Evolutionary conservation across 2,329 filamentous ascomycete species (phyloP).

Genomic region (Arthroderma uncinatum): DNA sequence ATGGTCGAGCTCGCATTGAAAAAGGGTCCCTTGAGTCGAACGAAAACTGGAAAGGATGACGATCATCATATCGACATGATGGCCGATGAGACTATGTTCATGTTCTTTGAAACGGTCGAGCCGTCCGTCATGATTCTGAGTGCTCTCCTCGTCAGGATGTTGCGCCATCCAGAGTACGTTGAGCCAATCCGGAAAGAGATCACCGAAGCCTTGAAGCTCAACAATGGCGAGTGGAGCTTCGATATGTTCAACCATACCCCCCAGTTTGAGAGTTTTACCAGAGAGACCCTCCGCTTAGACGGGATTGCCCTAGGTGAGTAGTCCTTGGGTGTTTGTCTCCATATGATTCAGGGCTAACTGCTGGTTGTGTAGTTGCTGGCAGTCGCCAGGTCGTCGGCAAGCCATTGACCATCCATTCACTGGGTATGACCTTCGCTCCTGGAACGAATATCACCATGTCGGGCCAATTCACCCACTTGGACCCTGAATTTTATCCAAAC

Average conservation of each 20-base stretch:
- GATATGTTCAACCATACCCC: neutral
- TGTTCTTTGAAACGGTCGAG: constrained; percentile 1
- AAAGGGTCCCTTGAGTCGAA: neutral
- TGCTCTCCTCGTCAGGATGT: neutral
- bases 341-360: neutral
- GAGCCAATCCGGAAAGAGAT: neutral
- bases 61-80: constrained; percentile 2
- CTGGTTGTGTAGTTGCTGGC: neutral
- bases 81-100: constrained; percentile 4
- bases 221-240: constrained; percentile 2
- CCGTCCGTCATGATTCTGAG: neutral
- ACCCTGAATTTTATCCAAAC: constrained; percentile 2
- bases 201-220: neutral
- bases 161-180: neutral
- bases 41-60: neutral
- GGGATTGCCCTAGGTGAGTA: neutral
- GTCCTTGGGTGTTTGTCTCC: no score
- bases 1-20: neutral
- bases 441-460: neutral
- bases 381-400: neutral
- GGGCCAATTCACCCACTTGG: neutral
- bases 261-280: neutral
- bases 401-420: neutral
- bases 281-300: neutral
- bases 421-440: neutral